phyloP scores from a whole-genome alignment of 164 flowering plant genomes.

The Stephania yunnanensis region DNA sequence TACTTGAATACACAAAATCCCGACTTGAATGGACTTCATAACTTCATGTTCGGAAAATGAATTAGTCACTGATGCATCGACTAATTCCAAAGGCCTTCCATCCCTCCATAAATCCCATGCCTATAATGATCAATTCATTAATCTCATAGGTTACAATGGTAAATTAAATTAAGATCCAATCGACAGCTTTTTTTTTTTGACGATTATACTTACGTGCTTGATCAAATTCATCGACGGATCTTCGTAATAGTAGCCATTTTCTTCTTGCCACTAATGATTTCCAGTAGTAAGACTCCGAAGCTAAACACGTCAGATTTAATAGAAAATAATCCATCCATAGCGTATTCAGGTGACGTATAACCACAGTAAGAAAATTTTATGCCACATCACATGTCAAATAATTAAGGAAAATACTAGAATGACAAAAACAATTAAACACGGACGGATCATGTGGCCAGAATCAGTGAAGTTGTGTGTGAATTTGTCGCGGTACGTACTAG shows the following conservation, averaged over 20 bases:
- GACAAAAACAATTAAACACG: no score
- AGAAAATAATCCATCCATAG: no score
- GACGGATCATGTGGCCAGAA: slow-evolving; percentile 54
- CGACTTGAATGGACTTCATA: slow-evolving; percentile 4
- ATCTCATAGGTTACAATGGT: not conserved
- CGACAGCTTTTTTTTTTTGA: not conserved
- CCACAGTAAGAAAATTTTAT: no score
- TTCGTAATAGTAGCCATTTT: slow-evolving; percentile 42
- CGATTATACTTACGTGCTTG: slow-evolving; percentile 41
- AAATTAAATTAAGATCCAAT: not conserved
- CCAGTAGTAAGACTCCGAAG: slow-evolving; percentile 59
- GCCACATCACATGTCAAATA: no score
- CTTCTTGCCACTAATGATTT: slow-evolving; percentile 54
- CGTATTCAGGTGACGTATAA: no score
- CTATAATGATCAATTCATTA: not conserved
- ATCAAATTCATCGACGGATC: slow-evolving; percentile 43
- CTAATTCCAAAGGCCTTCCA: slow-evolving; percentile 3
- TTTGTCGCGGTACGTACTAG: no score
- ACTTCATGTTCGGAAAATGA: slow-evolving; percentile 5
- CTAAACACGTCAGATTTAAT: slow-evolving; percentile 62
- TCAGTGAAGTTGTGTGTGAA: no score
- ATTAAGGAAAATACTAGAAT: no score
- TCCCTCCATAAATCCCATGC: slow-evolving; percentile 10
- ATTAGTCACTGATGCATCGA: slow-evolving; percentile 4
- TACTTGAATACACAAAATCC: slow-evolving; percentile 10